Evolutionary conservation across 169 alveolate species (phyloP).

Genomic region (Theileria orientalis): DNA sequence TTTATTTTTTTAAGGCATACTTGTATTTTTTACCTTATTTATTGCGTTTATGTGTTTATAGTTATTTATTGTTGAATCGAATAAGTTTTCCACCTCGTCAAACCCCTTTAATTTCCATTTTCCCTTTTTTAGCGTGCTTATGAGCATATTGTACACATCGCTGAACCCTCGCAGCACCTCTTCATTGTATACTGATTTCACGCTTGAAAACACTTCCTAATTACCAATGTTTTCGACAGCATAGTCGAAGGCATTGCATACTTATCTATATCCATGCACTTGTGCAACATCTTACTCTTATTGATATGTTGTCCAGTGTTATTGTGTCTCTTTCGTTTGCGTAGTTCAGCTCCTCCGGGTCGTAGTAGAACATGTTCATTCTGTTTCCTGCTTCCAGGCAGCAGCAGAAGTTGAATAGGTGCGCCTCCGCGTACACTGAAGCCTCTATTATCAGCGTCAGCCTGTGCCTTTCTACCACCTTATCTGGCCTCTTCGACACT

Average conservation of each 20-base stretch:
- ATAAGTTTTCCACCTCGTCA: conserved; percentile 12
- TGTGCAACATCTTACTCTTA: not conserved
- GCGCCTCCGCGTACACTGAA: not conserved
- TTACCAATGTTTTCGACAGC: not conserved
- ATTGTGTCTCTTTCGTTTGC: not conserved
- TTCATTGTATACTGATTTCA: not conserved
- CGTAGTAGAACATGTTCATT: not conserved
- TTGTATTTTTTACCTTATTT: not conserved
- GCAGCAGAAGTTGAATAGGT: not conserved
- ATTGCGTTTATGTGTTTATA: not conserved
- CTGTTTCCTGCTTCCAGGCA: not conserved
- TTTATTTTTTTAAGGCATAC: not conserved
- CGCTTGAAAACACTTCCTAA: not conserved
- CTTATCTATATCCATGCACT: too few species aligned
- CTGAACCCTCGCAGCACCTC: not conserved
- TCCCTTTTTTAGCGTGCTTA: not conserved
- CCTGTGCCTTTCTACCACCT: not conserved
- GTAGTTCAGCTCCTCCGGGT: not conserved
- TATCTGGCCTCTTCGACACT: not conserved
- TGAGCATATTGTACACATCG: not conserved
- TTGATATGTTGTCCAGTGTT: not conserved
- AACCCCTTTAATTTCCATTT: conserved; percentile 3
- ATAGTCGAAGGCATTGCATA: too few species aligned
- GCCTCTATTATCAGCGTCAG: not conserved
- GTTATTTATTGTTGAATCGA: not conserved